These are phyloP conservation scores for Kickxella alabastrina DNA, from an alignment of 192 early-diverging fungal species.

Conservation along the genomic window DNA sequence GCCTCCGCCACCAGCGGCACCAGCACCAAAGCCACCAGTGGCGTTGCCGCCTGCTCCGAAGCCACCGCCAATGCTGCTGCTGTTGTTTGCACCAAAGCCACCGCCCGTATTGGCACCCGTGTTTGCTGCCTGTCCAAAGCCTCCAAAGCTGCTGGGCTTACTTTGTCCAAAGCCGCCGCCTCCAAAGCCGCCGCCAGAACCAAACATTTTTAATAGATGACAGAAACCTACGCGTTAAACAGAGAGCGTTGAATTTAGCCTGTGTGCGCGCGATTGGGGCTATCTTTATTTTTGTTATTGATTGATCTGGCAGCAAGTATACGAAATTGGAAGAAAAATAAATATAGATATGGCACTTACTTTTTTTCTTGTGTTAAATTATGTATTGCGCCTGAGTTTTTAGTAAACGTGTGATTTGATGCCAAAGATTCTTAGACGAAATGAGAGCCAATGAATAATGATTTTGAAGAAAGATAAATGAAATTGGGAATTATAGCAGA, in stretches of 20 bases:
- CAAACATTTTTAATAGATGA: conserved; percentile 19
- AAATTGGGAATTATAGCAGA: no score
- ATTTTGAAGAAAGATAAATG: no score
- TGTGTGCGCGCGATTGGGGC: no score
- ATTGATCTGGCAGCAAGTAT: no score
- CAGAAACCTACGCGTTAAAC: not conserved
- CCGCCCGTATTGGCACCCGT: conserved; percentile 12
- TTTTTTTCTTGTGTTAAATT: not conserved
- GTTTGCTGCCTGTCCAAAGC: conserved; percentile 19
- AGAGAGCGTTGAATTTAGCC: not conserved
- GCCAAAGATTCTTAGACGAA: no score
- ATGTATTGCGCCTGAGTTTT: no score
- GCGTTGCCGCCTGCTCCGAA: conserved; percentile 13
- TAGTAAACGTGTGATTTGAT: no score
- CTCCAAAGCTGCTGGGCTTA: conserved; percentile 8
- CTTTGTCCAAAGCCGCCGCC: conserved; percentile 15
- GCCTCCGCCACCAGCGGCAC: conserved; percentile 10
- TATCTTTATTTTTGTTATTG: not conserved
- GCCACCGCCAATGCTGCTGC: conserved; percentile 7
- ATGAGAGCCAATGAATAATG: no score
- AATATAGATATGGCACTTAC: no score
- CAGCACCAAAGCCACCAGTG: conserved; percentile 11
- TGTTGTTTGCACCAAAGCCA: not conserved
- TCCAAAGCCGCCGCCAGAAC: conserved; percentile 32
- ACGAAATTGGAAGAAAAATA: no score